phyloP scores from a whole-genome alignment of 2,329 filamentous ascomycete genomes.

The Blumeriella jaapii region DNA sequence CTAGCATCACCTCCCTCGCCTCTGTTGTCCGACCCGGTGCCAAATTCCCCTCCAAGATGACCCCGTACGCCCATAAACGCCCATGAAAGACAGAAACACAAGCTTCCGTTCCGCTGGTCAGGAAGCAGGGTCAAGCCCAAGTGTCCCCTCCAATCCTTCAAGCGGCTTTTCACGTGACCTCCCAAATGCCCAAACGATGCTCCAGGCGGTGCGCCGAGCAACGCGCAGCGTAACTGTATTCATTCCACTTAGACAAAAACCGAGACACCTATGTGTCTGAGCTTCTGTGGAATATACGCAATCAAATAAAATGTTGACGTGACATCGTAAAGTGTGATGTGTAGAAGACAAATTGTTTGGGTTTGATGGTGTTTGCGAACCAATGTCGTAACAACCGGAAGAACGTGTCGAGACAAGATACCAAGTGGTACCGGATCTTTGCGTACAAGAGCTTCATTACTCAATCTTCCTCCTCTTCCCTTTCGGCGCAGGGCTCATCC shows the following conservation, averaged over 20 bases:
- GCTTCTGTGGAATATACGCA: slow-evolving; percentile 15
- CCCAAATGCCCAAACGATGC: slow-evolving; percentile 19
- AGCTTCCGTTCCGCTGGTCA: slow-evolving; percentile 4
- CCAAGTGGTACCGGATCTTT: not conserved
- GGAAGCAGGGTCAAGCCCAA: not conserved
- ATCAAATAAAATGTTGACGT: slow-evolving; percentile 13
- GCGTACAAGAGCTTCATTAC: slow-evolving; percentile 22
- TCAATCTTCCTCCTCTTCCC: slow-evolving; percentile 79
- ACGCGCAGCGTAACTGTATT: slow-evolving; percentile 16
- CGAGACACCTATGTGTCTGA: slow-evolving; percentile 17
- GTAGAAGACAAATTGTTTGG: slow-evolving; percentile 1
- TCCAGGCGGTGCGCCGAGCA: slow-evolving; percentile 23
- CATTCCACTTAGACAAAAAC: slow-evolving; percentile 7
- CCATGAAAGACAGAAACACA: slow-evolving; percentile 7
- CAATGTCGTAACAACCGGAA: slow-evolving; percentile 1
- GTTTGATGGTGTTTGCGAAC: not conserved
- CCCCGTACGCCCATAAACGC: slow-evolving; percentile 16
- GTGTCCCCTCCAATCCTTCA: slow-evolving; percentile 10
- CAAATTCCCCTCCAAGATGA: slow-evolving; percentile 9
- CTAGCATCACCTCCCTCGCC: slow-evolving; percentile 17
- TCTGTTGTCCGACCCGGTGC: slow-evolving; percentile 9
- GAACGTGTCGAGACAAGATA: slow-evolving; percentile 2
- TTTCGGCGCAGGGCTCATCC: slow-evolving; percentile 80
- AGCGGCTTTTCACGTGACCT: slow-evolving; percentile 9
- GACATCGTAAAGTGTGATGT: slow-evolving; percentile 4